Conservation (phyloP, 2,329 filamentous ascomycete genomes). For the Simplicillium aogashimaense region DNA sequence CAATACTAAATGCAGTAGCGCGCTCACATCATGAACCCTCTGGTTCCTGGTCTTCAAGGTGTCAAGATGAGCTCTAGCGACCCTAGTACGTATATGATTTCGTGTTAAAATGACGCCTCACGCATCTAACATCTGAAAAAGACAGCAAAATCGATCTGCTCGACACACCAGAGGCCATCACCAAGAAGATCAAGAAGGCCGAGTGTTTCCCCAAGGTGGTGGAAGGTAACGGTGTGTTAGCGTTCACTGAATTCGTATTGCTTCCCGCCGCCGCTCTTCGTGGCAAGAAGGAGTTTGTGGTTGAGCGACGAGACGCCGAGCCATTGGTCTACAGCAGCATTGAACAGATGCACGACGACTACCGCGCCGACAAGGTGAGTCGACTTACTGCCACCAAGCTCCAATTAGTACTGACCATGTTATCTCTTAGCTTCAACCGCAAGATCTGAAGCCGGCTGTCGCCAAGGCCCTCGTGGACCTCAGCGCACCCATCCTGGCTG, state of each 20-base stretch:
- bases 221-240: slow-evolving; percentile 78
- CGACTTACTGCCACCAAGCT: too few species aligned
- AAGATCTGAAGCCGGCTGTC: slow-evolving; percentile 79
- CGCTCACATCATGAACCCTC: slow-evolving; percentile 47
- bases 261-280: slow-evolving; percentile 65
- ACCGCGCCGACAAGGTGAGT: slow-evolving; percentile 64
- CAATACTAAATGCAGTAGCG: slow-evolving; percentile 16
- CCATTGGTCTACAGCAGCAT: slow-evolving; percentile 73
- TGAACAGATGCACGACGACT: slow-evolving; percentile 68
- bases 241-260: slow-evolving; percentile 80
- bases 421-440: slow-evolving; percentile 58
- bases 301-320: slow-evolving; percentile 60
- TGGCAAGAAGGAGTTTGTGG: slow-evolving; percentile 53
- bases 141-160: slow-evolving; percentile 93
- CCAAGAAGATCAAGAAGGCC: slow-evolving; percentile 81
- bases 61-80: slow-evolving; percentile 82
- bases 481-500: slow-evolving; percentile 66
- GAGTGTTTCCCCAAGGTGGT: slow-evolving; percentile 64
- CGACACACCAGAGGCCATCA: slow-evolving; percentile 62
- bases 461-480: slow-evolving; percentile 63
- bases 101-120: neutral
- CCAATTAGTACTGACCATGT: slow-evolving; percentile 1
- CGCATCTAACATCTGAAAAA: slow-evolving; percentile 9
- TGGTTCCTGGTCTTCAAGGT: slow-evolving; percentile 78
- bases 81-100: slow-evolving; percentile 33